These are phyloP conservation scores for Silene noctiflora DNA, from an alignment of 179 eudicot species.

Conservation along the genomic window DNA sequence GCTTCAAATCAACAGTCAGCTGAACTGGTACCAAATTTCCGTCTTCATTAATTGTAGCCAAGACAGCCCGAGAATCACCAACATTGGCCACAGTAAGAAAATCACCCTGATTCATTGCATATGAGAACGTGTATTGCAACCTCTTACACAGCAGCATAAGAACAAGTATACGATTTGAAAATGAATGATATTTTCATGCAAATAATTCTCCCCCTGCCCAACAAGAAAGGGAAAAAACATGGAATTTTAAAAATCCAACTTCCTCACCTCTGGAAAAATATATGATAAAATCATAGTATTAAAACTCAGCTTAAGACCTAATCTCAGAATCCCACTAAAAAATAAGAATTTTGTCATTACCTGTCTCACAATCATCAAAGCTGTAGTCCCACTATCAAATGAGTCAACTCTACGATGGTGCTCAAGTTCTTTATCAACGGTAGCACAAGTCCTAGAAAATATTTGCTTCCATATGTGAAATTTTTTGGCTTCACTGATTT, in stretches of 20 bases:
- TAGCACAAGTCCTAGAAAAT: constrained; percentile 51
- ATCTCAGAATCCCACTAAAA: not conserved
- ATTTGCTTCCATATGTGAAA: constrained; percentile 64
- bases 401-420: constrained; percentile 49
- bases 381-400: constrained; percentile 73
- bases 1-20: constrained; percentile 76
- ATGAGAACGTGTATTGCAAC: constrained; percentile 16
- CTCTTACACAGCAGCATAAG: constrained; percentile 14
- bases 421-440: constrained; percentile 59
- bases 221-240: not conserved
- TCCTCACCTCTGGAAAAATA: not conserved
- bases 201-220: constrained; percentile 17
- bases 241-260: constrained; percentile 9
- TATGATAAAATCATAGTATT: not conserved
- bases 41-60: constrained; percentile 56
- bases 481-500: constrained; percentile 24
- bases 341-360: constrained; percentile 28
- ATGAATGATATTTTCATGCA: constrained; percentile 4
- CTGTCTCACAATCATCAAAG: constrained; percentile 66
- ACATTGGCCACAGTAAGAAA: constrained; percentile 63
- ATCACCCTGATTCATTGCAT: constrained; percentile 52
- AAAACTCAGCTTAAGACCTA: not conserved
- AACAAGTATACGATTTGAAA: constrained; percentile 7
- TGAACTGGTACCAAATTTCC: constrained; percentile 62
- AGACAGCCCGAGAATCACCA: constrained; percentile 86